Conservation (phyloP, 768 basidiomycete genomes). For the Hericium alpestre region DNA sequence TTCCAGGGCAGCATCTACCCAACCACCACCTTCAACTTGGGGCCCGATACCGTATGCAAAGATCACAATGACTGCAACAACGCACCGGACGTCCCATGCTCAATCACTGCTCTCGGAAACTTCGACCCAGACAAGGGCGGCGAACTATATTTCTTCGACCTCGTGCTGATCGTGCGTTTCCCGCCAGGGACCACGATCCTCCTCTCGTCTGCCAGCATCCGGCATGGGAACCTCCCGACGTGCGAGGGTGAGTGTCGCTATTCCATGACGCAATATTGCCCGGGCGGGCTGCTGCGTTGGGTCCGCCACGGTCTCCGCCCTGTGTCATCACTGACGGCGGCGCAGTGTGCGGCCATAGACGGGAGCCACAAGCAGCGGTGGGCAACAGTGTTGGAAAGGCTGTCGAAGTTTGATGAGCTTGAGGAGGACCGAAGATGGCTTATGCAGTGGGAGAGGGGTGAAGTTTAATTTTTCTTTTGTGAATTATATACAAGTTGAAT, state of each 20-base stretch:
- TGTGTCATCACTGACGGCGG: no score
- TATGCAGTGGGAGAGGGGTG: no score
- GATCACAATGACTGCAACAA: slow-evolving; percentile 9
- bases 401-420: no score
- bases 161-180: slow-evolving; percentile 13
- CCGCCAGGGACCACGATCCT: slow-evolving; percentile 13
- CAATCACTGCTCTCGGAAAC: slow-evolving; percentile 6
- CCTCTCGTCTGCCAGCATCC: slow-evolving; percentile 13
- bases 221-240: slow-evolving; percentile 14
- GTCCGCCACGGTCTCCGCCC: background rate
- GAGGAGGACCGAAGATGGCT: no score
- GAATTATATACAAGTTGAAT: no score
- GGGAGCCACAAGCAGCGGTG: no score
- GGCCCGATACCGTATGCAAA: no score
- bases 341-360: no score
- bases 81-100: slow-evolving; percentile 6
- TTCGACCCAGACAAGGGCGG: slow-evolving; percentile 11
- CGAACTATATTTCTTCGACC: slow-evolving; percentile 11
- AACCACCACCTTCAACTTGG: no score
- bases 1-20: slow-evolving; percentile 11
- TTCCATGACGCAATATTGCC: slow-evolving; percentile 5
- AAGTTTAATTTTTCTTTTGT: no score
- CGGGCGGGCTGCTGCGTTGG: slow-evolving; percentile 5
- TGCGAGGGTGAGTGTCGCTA: background rate
- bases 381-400: no score